A percentile compares a stretch with the other conserved stretches of the same genome.
Evolutionary conservation across 257 asterid genomes (phyloP).

Genomic region (Catharanthus roseus): DNA sequence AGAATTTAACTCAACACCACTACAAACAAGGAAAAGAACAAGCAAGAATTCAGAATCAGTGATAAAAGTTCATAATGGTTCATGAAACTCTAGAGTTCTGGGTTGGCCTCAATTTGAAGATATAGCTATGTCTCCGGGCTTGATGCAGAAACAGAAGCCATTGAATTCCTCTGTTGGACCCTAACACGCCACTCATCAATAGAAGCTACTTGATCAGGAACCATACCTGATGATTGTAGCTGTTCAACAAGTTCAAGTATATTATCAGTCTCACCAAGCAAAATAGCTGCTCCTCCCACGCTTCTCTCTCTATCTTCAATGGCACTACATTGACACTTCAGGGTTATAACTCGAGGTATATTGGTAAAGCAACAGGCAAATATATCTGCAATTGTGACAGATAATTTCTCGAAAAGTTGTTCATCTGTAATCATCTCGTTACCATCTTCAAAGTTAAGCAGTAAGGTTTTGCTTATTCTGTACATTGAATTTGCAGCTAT

Average conservation of each 20-base stretch:
- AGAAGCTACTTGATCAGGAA: slow-evolving; percentile 16
- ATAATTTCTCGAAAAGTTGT: slow-evolving; percentile 19
- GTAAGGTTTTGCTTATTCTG: slow-evolving; percentile 20
- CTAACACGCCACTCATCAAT: slow-evolving; percentile 29
- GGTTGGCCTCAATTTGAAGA: too few relatives aligned
- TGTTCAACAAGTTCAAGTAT: slow-evolving; percentile 24
- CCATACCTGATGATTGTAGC: slow-evolving; percentile 11
- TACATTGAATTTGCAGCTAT: slow-evolving; percentile 37
- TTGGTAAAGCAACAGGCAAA: slow-evolving; percentile 26
- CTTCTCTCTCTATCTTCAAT: slow-evolving; percentile 30
- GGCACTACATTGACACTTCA: slow-evolving; percentile 19
- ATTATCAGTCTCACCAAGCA: slow-evolving; percentile 29
- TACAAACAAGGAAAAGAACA: too few relatives aligned
- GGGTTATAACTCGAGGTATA: slow-evolving; percentile 18
- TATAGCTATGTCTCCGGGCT: not conserved
- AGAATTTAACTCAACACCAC: too few relatives aligned
- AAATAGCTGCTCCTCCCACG: slow-evolving; percentile 25
- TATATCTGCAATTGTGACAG: slow-evolving; percentile 26
- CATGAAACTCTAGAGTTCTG: too few relatives aligned
- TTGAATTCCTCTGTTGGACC: not conserved
- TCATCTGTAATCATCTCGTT: slow-evolving; percentile 5
- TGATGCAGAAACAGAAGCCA: not conserved
- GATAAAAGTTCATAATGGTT: too few relatives aligned
- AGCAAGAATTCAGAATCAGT: too few relatives aligned
- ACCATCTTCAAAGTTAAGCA: slow-evolving; percentile 6